Conservation (phyloP, 2,329 filamentous ascomycete genomes). For the Mycocentrospora acerina region DNA sequence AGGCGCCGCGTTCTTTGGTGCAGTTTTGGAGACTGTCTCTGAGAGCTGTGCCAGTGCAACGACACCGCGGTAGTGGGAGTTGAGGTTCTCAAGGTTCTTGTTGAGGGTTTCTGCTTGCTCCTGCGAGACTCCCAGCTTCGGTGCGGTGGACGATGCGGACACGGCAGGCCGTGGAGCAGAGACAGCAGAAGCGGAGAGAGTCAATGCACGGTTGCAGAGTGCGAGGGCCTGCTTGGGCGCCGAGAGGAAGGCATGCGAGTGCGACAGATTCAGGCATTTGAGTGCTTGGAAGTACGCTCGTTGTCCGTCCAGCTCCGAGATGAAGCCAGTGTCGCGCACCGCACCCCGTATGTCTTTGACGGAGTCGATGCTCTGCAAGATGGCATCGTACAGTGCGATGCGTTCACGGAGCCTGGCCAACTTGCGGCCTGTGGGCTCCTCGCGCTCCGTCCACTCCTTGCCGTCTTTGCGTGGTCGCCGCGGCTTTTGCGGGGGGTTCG, state of each 20-base stretch:
- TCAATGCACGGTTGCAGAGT: conserved; percentile 71
- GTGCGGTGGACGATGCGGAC: conserved; percentile 46
- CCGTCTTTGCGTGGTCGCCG: conserved; percentile 52
- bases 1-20: conserved; percentile 54
- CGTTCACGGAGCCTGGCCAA: conserved; percentile 81
- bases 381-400: conserved; percentile 87
- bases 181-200: conserved; percentile 59
- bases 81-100: conserved; percentile 66
- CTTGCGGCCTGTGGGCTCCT: conserved; percentile 72
- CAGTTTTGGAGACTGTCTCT: conserved; percentile 49
- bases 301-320: conserved; percentile 76
- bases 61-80: conserved; percentile 80
- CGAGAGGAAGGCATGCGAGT: conserved; percentile 75
- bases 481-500: conserved; percentile 57
- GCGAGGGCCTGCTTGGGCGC: conserved; percentile 80
- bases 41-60: conserved; percentile 68
- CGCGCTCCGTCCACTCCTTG: conserved; percentile 51
- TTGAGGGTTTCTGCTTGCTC: conserved; percentile 61
- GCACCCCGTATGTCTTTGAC: conserved; percentile 89
- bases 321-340: conserved; percentile 75
- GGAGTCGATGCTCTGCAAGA: conserved; percentile 84
- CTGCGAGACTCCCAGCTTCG: conserved; percentile 67
- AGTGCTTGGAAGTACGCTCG: conserved; percentile 83
- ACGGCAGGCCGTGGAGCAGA: conserved; percentile 42
- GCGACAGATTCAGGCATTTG: conserved; percentile 83